phyloP scores from a whole-genome alignment of 176 grass and related monocot species.

The Triticum timopheevii region DNA sequence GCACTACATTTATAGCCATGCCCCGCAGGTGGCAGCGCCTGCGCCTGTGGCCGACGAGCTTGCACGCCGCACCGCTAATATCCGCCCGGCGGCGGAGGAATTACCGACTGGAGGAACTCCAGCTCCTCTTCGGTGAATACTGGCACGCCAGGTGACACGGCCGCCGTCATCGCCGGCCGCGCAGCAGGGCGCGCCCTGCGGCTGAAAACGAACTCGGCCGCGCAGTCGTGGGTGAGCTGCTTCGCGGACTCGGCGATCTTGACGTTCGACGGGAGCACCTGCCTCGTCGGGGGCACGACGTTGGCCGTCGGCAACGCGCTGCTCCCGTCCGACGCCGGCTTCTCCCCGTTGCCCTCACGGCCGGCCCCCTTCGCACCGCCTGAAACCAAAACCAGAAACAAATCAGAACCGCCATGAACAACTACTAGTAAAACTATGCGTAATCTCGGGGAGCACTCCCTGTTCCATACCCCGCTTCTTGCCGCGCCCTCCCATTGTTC shows the following conservation, averaged over 20 bases:
- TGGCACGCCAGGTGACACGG: not conserved
- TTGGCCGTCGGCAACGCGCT: conserved; percentile 52
- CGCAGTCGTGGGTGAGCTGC: conserved; percentile 53
- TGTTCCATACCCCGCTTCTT: conserved; percentile 18
- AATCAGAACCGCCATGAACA: not conserved
- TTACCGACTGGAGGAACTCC: not conserved
- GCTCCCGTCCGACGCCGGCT: not conserved
- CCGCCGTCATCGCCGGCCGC: not conserved
- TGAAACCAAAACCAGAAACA: not conserved
- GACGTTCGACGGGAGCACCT: conserved; percentile 31
- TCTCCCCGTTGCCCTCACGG: not conserved
- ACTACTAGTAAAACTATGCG: no score
- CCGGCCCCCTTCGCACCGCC: not conserved
- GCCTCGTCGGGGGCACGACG: conserved; percentile 49
- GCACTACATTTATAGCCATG: not conserved
- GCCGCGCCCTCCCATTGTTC: conserved; percentile 15
- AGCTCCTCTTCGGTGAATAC: conserved; percentile 17
- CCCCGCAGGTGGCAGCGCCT: not conserved
- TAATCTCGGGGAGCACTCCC: not conserved
- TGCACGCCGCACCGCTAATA: not conserved
- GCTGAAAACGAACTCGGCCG: conserved; percentile 38
- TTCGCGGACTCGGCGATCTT: conserved; percentile 47
- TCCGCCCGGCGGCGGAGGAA: not conserved
- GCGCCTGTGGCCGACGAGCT: not conserved
- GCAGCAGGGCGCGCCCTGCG: no score